These are phyloP conservation scores for Gynostemma pentaphyllum DNA, from an alignment of 306 rosid species.

Conservation along the genomic window DNA sequence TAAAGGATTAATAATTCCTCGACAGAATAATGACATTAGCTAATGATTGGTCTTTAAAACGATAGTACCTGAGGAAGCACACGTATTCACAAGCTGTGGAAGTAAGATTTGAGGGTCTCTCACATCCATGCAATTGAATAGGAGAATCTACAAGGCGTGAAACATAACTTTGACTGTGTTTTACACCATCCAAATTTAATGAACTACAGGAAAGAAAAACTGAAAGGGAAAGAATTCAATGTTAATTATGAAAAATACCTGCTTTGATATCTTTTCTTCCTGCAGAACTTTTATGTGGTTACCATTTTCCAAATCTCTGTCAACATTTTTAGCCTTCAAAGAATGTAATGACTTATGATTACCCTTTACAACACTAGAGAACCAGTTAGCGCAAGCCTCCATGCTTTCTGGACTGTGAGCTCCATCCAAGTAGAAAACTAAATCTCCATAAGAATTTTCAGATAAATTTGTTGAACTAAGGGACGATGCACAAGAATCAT, in stretches of 20 bases:
- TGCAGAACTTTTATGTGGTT: conserved; percentile 16
- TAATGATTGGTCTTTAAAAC: neutral
- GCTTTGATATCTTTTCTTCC: conserved; percentile 29
- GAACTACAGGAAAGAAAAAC: neutral
- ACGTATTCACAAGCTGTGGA: conserved; percentile 45
- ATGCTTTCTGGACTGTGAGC: conserved; percentile 91
- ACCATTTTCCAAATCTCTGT: conserved; percentile 22
- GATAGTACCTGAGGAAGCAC: conserved; percentile 59
- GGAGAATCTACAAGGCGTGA: conserved; percentile 45
- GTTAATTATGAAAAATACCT: conserved; percentile 19
- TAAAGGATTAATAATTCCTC: neutral
- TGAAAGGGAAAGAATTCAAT: neutral
- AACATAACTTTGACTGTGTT: neutral
- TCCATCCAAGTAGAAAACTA: conserved; percentile 71
- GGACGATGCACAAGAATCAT: conserved; percentile 24
- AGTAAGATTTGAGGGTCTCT: conserved; percentile 60
- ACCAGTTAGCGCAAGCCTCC: conserved; percentile 51
- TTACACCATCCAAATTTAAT: neutral
- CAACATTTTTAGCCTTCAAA: conserved; percentile 10
- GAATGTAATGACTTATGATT: conserved; percentile 19
- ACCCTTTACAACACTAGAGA: conserved; percentile 27
- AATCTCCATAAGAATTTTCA: conserved; percentile 33
- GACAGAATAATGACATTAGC: neutral
- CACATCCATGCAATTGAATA: conserved; percentile 72
- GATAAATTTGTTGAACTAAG: conserved; percentile 16